Conservation (phyloP, 306 rosid species). For the Vicia villosa region DNA sequence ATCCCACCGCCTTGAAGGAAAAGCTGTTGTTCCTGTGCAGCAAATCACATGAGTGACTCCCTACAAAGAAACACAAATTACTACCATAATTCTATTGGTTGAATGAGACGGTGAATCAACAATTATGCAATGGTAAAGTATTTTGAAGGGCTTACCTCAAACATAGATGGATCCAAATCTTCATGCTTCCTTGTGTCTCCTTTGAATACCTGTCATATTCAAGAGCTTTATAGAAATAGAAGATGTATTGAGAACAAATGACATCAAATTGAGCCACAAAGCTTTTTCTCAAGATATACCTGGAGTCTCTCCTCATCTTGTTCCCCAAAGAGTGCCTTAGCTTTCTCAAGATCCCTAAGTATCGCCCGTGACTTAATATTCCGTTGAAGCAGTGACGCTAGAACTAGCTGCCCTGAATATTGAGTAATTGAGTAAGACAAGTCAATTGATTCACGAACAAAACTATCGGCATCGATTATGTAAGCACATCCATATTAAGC, state of each 20-base stretch:
- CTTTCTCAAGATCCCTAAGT: slow-evolving; percentile 81
- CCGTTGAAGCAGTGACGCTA: slow-evolving; percentile 77
- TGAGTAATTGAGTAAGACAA: slow-evolving; percentile 18
- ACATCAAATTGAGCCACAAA: slow-evolving; percentile 18
- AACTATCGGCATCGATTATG: slow-evolving; percentile 16
- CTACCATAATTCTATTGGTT: slow-evolving; percentile 11
- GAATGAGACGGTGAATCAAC: not conserved
- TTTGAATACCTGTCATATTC: slow-evolving; percentile 63
- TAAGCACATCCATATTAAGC: slow-evolving; percentile 27
- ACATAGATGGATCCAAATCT: slow-evolving; percentile 76
- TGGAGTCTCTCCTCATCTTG: slow-evolving; percentile 66
- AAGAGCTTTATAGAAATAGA: slow-evolving; percentile 35
- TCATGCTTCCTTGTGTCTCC: slow-evolving; percentile 80
- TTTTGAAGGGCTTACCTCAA: slow-evolving; percentile 58
- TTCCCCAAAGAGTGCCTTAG: slow-evolving; percentile 66
- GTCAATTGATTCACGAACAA: slow-evolving; percentile 34
- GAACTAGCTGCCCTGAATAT: slow-evolving; percentile 86
- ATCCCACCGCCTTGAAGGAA: slow-evolving; percentile 93
- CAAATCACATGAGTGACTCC: slow-evolving; percentile 97
- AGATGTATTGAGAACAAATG: slow-evolving; percentile 30
- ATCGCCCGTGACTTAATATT: slow-evolving; percentile 72
- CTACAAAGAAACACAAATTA: slow-evolving; percentile 45
- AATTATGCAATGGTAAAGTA: not conserved
- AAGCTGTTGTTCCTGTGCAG: slow-evolving; percentile 95
- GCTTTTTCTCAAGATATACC: slow-evolving; percentile 43